Percentiles rank a stretch among this genome's conserved stretches.
Evolutionary conservation across 2,329 filamentous ascomycete genomes (phyloP).

Genomic region (Neurospora sp.): DNA sequence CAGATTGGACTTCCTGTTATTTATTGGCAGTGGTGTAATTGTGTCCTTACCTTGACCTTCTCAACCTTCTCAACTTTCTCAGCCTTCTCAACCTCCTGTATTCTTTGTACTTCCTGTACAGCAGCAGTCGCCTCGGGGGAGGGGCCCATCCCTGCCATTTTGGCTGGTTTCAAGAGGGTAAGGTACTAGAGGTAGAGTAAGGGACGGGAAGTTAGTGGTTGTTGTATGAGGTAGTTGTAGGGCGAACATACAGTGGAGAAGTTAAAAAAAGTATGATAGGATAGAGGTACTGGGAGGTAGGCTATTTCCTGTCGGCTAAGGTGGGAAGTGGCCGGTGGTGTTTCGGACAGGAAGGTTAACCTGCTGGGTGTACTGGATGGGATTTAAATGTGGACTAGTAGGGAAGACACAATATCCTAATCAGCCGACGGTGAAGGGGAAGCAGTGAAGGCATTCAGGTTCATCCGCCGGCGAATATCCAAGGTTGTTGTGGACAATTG

Average conservation of each 20-base stretch:
- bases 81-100: too few species aligned
- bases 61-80: too few species aligned
- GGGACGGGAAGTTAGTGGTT: background rate
- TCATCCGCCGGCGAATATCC: too few species aligned
- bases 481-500: too few species aligned
- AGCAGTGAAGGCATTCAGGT: background rate
- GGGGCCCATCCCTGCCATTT: too few species aligned
- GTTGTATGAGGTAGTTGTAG: background rate
- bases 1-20: too few species aligned
- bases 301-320: background rate
- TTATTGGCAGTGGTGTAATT: too few species aligned
- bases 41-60: too few species aligned
- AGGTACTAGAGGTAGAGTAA: background rate
- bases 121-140: too few species aligned
- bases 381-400: background rate
- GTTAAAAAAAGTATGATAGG: background rate
- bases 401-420: background rate
- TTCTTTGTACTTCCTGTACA: too few species aligned
- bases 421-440: background rate
- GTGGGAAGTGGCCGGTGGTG: background rate
- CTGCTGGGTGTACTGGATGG: background rate
- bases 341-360: background rate
- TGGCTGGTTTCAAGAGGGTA: background rate
- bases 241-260: background rate
- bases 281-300: too few species aligned